Base-by-base conservation (phyloP, 345 rosid species). In the Cardamine occulta region DNA sequence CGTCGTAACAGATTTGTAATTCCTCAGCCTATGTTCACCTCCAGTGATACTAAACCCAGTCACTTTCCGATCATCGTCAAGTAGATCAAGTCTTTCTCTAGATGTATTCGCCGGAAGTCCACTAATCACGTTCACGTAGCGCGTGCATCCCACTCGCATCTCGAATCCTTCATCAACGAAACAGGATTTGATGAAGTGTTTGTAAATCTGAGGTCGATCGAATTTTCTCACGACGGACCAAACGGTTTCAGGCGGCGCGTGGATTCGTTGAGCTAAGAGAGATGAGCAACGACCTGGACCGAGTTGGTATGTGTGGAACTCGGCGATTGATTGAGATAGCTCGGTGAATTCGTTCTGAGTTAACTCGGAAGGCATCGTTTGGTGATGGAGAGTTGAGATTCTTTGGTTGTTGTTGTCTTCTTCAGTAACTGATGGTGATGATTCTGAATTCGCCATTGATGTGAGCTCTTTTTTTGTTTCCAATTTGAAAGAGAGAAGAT, bases 171-270 rank as follows among this genome's bases (percentile, higher is more conserved):
- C 79, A 0, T 62, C 48, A 3, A 91, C 84, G 12, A 40, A 34
- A 75, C 97, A 91, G 79, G 79, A 80, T 76, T 74, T 91, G 88
- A 91, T 86, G 85, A 89, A 91, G 88, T 89, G 93, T 75, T 91
- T 91, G 70, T 91, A 91, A 23, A 78, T 76, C 82, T 89, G 88
- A 4, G 97, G 97, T 67, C 40, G 59, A 52, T 91, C 97, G 82
- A 91, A 91, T 7, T 85, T 80, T 15, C 91, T 84, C 66, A 82
- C 83, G 18, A 84, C 68, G 55, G 97, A 87, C 97, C 95, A 91
- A 0, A 91, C 93, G 52, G 69, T 78, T 70, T 89, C 85, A 15
- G 64, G 63, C 0, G 91, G 85, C 2, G 93, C 85, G 32, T 73
- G 19, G 74, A 88, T 61, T 12, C 80, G 85, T 44, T 91, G 89